phyloP scores from a whole-genome alignment of 768 basidiomycete species.

The Mycena venus region DNA sequence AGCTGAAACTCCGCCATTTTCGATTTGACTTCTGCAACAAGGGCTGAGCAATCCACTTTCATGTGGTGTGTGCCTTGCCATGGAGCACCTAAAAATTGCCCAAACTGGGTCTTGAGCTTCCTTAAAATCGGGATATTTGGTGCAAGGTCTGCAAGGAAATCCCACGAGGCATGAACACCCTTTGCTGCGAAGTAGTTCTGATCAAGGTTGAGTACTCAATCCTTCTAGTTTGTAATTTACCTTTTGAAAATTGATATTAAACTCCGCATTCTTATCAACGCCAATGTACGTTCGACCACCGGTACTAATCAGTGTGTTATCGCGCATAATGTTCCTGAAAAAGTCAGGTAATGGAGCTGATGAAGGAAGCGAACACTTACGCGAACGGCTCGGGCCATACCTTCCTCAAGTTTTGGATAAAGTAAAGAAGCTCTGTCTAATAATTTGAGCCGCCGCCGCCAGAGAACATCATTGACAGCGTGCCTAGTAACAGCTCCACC shows the following conservation, averaged over 20 bases:
- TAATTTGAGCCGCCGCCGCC: constrained; percentile 12
- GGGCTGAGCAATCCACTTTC: neutral
- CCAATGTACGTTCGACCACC: neutral
- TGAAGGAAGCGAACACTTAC: neutral
- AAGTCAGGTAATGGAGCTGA: too few species aligned
- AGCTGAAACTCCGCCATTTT: constrained; percentile 3
- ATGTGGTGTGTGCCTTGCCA: constrained; percentile 15
- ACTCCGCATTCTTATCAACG: constrained; percentile 12
- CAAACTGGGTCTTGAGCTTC: constrained; percentile 9
- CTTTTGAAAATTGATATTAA: constrained; percentile 19
- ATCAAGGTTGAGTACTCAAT: neutral
- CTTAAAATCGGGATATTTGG: constrained; percentile 4
- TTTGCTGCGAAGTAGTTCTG: constrained; percentile 12
- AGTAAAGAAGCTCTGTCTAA: constrained; percentile 1
- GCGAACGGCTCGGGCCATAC: constrained; percentile 17
- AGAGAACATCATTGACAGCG: constrained; percentile 12
- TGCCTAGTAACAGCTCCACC: constrained; percentile 7
- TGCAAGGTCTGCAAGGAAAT: neutral
- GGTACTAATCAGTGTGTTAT: neutral
- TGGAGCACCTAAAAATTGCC: constrained; percentile 8
- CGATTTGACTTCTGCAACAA: neutral
- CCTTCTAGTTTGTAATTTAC: neutral
- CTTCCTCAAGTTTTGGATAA: constrained; percentile 14
- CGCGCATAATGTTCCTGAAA: neutral
- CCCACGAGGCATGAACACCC: constrained; percentile 17